Percentiles rank a stretch among this genome's conserved stretches.
These are phyloP conservation scores for Heterobasidion occidentale DNA, from an alignment of 1,284 basidiomycete species.

Conservation along the genomic window DNA sequence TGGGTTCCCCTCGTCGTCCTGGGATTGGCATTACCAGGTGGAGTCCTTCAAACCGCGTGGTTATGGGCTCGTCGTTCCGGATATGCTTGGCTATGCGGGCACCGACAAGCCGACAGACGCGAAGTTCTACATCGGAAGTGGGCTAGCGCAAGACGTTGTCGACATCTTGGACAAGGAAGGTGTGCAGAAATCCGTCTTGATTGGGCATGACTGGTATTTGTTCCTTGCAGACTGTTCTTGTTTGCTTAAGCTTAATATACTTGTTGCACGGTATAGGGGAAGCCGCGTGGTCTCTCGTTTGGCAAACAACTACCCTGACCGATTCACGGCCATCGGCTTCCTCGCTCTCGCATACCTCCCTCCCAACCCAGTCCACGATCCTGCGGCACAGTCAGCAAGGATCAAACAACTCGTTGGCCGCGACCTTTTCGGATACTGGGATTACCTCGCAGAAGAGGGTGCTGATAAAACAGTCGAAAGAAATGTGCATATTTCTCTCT, in stretches of 20 bases:
- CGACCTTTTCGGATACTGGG: slow-evolving; percentile 25
- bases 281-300: slow-evolving; percentile 26
- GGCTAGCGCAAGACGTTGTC: slow-evolving; percentile 31
- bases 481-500: slow-evolving; percentile 13
- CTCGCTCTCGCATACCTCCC: slow-evolving; percentile 30
- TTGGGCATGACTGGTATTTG: slow-evolving; percentile 42
- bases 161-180: slow-evolving; percentile 36
- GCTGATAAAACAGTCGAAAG: slow-evolving; percentile 19
- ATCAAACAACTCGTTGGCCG: slow-evolving; percentile 38
- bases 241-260: neutral
- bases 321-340: slow-evolving; percentile 34
- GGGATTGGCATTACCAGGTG: slow-evolving; percentile 38
- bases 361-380: slow-evolving; percentile 13
- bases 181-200: slow-evolving; percentile 27
- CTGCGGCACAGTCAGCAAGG: neutral
- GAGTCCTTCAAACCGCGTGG: slow-evolving; percentile 31
- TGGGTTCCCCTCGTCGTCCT: slow-evolving; percentile 37
- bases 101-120: slow-evolving; percentile 37
- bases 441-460: slow-evolving; percentile 22
- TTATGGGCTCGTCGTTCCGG: slow-evolving; percentile 39
- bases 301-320: slow-evolving; percentile 28
- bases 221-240: neutral
- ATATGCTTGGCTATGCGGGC: slow-evolving; percentile 42
- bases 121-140: slow-evolving; percentile 26
- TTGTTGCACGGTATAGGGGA: slow-evolving; percentile 25